Conservation (phyloP, 2,329 filamentous ascomycete genomes). For the Malbranchea cinnamomea region DNA sequence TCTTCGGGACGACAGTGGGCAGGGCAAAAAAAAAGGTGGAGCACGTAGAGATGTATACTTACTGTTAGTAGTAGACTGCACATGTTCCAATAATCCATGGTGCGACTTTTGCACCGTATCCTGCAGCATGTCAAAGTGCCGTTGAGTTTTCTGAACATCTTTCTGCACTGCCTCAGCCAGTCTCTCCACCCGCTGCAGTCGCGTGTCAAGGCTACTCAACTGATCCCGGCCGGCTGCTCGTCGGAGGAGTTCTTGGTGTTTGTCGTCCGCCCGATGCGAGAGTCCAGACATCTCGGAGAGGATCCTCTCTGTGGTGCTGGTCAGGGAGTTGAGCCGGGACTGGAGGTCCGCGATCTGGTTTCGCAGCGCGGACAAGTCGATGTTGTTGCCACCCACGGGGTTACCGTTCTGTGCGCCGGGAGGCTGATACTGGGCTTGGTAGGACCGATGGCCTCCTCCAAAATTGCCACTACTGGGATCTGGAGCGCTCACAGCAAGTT, state of each 20-base stretch:
- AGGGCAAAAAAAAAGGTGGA: constrained; percentile 2
- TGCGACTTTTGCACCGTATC: constrained; percentile 39
- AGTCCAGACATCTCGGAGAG: constrained; percentile 37
- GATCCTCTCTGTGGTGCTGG: constrained; percentile 44
- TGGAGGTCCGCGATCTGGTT: constrained; percentile 70
- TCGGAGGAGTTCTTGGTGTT: constrained; percentile 36
- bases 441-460: constrained; percentile 5
- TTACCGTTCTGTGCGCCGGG: constrained; percentile 16
- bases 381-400: constrained; percentile 13
- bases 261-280: constrained; percentile 37
- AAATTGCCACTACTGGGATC: constrained; percentile 21
- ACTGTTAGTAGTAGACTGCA: constrained; percentile 39
- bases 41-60: constrained; percentile 16
- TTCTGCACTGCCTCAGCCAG: constrained; percentile 35
- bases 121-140: constrained; percentile 39
- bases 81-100: constrained; percentile 34
- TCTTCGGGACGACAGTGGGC: constrained; percentile 15
- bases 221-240: constrained; percentile 23
- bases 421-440: constrained; percentile 16
- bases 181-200: constrained; percentile 39
- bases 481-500: constrained; percentile 56
- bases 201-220: constrained; percentile 27
- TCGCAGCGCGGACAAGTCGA: neutral
- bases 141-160: constrained; percentile 43
- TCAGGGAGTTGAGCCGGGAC: constrained; percentile 55